Conservation (phyloP, 192 early-diverging fungal species). For the Kickxella alabastrina region DNA sequence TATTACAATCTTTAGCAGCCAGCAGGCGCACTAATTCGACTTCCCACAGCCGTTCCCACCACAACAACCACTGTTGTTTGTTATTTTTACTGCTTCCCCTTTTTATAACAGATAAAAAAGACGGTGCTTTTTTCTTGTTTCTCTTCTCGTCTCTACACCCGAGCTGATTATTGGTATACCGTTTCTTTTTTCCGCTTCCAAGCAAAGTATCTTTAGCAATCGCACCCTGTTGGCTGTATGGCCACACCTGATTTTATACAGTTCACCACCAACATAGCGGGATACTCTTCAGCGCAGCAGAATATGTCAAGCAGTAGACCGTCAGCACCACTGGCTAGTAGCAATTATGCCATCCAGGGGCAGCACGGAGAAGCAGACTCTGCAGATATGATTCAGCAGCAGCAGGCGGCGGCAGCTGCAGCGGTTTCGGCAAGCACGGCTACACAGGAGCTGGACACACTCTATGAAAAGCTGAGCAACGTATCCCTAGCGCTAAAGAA, state of each 20-base stretch:
- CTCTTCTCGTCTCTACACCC: no score
- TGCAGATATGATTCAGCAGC: background rate
- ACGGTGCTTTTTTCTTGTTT: background rate
- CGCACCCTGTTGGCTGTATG: conserved; percentile 38
- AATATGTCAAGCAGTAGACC: conserved; percentile 12
- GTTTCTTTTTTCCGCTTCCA: no score
- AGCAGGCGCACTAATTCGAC: no score
- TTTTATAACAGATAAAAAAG: no score
- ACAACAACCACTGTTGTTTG: no score
- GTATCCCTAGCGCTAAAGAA: conserved; percentile 37
- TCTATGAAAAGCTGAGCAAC: conserved; percentile 39
- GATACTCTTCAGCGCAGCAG: conserved; percentile 23
- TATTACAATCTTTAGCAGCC: no score
- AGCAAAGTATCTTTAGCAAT: no score
- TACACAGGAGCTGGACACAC: conserved; percentile 32
- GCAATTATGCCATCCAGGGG: conserved; percentile 3
- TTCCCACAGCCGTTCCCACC: no score
- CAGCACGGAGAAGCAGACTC: background rate
- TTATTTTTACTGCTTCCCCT: background rate
- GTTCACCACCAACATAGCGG: conserved; percentile 20
- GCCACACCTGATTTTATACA: conserved; percentile 32
- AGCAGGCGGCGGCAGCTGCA: background rate
- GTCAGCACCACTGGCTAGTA: background rate
- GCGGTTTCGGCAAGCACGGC: conserved; percentile 8
- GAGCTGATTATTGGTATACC: no score